These are phyloP conservation scores for Immersiella caudata DNA, from an alignment of 495 filamentous ascomycete species.

Conservation along the genomic window DNA sequence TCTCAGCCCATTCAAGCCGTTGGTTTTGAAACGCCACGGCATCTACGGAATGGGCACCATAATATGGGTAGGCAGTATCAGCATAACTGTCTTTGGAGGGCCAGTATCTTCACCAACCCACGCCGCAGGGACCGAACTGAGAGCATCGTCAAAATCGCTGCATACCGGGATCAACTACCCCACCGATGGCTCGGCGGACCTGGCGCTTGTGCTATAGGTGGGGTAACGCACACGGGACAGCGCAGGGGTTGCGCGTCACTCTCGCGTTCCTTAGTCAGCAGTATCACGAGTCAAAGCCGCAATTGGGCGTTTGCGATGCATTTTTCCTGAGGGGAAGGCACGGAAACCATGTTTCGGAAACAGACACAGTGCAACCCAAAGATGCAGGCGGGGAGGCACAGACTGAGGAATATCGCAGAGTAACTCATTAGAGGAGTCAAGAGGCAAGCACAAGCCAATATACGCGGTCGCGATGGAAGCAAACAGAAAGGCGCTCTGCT, in stretches of 20 bases:
- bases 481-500: not conserved
- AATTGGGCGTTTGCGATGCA: slow-evolving; percentile 10
- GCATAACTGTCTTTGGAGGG: not conserved
- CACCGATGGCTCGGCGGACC: not conserved
- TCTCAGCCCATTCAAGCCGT: not conserved
- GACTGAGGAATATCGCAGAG: not conserved
- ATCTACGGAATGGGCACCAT: not conserved
- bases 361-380: slow-evolving; percentile 16
- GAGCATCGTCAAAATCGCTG: not conserved
- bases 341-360: slow-evolving; percentile 9
- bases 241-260: slow-evolving; percentile 19
- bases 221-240: not conserved
- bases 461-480: slow-evolving; percentile 14
- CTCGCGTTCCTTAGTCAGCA: slow-evolving; percentile 40
- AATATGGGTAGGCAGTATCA: not conserved
- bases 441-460: not conserved
- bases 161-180: not conserved
- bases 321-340: slow-evolving; percentile 4
- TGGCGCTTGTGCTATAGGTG: slow-evolving; percentile 7
- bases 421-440: not conserved
- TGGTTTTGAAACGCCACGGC: not conserved
- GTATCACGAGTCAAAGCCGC: slow-evolving; percentile 9
- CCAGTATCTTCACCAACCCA: not conserved
- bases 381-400: slow-evolving; percentile 15
- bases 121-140: not conserved